Evolutionary conservation across 192 early-diverging fungal species (phyloP).

Genomic region (Coemansia interrupta): DNA sequence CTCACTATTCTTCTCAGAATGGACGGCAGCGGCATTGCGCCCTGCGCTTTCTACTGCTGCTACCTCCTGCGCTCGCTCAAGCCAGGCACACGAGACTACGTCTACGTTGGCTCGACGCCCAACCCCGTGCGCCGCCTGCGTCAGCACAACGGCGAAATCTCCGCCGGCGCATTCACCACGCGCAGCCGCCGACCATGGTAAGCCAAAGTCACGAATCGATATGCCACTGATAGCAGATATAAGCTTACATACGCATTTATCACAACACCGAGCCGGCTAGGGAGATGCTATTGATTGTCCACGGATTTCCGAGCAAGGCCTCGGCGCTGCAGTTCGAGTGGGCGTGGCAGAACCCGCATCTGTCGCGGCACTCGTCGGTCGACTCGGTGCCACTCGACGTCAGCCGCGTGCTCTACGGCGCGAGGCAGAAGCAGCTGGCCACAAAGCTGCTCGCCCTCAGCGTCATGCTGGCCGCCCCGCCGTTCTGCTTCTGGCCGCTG

Average conservation of each 20-base stretch:
- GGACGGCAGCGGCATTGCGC: neutral
- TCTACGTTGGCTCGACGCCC: slow-evolving; percentile 51
- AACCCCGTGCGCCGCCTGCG: slow-evolving; percentile 43
- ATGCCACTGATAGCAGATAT: neutral
- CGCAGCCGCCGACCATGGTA: slow-evolving; percentile 41
- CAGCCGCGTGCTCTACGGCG: slow-evolving; percentile 29
- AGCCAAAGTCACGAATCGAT: neutral
- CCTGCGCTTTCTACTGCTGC: slow-evolving; percentile 45
- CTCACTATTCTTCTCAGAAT: neutral
- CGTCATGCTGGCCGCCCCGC: slow-evolving; percentile 32
- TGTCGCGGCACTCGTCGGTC: slow-evolving; percentile 35
- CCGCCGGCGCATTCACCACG: slow-evolving; percentile 37
- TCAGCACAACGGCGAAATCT: slow-evolving; percentile 53
- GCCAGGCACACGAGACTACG: slow-evolving; percentile 22
- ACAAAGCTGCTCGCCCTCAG: slow-evolving; percentile 41
- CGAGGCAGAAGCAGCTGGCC: slow-evolving; percentile 32
- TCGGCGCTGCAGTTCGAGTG: slow-evolving; percentile 50
- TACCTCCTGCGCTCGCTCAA: slow-evolving; percentile 49
- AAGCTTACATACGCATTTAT: neutral
- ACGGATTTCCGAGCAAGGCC: slow-evolving; percentile 46
- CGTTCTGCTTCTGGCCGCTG: slow-evolving; percentile 44
- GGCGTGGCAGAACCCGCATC: slow-evolving; percentile 52
- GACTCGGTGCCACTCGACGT: slow-evolving; percentile 19
- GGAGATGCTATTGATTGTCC: slow-evolving; percentile 46
- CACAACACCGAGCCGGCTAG: slow-evolving; percentile 6